Conservation (phyloP, 768 basidiomycete genomes). For the Antrodiella citrinella region DNA sequence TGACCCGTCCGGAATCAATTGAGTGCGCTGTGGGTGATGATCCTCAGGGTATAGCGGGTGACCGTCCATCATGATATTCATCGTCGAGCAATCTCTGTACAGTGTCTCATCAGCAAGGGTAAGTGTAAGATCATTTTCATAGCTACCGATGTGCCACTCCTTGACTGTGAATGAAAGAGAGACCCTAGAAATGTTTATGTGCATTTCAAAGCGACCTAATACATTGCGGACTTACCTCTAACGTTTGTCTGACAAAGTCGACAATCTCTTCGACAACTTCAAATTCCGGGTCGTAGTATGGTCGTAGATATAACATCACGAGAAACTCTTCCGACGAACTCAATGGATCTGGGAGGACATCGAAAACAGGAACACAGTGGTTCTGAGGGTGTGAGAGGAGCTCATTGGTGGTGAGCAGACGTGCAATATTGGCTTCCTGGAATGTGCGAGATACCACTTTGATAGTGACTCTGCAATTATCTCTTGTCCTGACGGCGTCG, state of each 20-base stretch:
- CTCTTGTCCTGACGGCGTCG: conserved; percentile 7
- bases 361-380: conserved; percentile 18
- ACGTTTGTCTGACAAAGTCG: conserved; percentile 2
- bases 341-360: conserved; percentile 13
- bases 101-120: conserved; percentile 4
- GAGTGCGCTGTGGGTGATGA: conserved; percentile 17
- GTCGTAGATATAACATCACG: conserved; percentile 20
- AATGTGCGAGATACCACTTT: conserved; percentile 4
- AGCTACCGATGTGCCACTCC: conserved; percentile 13
- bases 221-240: conserved; percentile 1
- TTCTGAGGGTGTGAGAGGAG: conserved; percentile 6
- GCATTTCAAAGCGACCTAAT: not conserved
- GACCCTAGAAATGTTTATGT: conserved; percentile 8
- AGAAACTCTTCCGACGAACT: conserved; percentile 6
- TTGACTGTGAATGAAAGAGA: conserved; percentile 11
- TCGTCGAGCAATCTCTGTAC: too few relatives aligned
- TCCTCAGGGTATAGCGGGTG: conserved; percentile 10
- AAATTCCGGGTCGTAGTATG: conserved; percentile 19
- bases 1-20: conserved; percentile 24
- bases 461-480: conserved; percentile 7
- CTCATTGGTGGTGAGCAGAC: not conserved
- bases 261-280: conserved; percentile 10
- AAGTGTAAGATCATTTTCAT: not conserved
- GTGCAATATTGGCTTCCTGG: conserved; percentile 8
- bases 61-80: conserved; percentile 19